Conservation (phyloP, 1,284 basidiomycete species). For the Ganoderma lucidum region DNA sequence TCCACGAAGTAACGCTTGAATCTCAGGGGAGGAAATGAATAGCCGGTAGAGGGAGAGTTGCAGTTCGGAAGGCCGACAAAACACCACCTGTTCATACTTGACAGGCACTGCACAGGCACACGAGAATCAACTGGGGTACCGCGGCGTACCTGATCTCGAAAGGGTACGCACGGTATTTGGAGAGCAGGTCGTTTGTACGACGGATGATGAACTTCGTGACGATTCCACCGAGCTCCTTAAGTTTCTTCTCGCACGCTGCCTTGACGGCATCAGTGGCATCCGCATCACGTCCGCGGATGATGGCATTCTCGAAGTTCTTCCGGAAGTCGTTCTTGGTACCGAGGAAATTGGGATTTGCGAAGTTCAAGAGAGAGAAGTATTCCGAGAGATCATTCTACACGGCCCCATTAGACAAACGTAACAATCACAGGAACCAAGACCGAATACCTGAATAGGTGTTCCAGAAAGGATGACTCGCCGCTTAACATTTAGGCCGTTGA, state of each 20-base stretch:
- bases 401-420: conserved; percentile 1
- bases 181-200: conserved; percentile 95
- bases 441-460: conserved; percentile 88
- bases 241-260: conserved; percentile 87
- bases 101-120: conserved; percentile 80
- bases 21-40: conserved; percentile 95
- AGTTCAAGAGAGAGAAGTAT: conserved; percentile 96
- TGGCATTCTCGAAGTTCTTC: conserved; percentile 96
- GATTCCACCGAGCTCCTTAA: conserved; percentile 91
- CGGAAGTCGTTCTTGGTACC: conserved; percentile 94
- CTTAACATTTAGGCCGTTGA: conserved; percentile 88
- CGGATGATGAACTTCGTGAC: conserved; percentile 98
- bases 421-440: not conserved
- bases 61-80: conserved; percentile 90
- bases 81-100: conserved; percentile 99
- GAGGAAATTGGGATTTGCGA: conserved; percentile 96
- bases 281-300: conserved; percentile 93
- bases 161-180: conserved; percentile 87
- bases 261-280: conserved; percentile 88
- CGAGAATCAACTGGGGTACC: conserved; percentile 12
- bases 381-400: conserved; percentile 93
- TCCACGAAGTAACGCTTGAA: conserved; percentile 91
- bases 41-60: conserved; percentile 91
- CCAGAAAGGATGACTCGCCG: conserved; percentile 97
- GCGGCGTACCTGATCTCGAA: conserved; percentile 1